Percentiles rank a stretch among this genome's conserved stretches.
phyloP scores from a whole-genome alignment of 495 filamentous ascomycete genomes.

The Ascodesmis nigricans region DNA sequence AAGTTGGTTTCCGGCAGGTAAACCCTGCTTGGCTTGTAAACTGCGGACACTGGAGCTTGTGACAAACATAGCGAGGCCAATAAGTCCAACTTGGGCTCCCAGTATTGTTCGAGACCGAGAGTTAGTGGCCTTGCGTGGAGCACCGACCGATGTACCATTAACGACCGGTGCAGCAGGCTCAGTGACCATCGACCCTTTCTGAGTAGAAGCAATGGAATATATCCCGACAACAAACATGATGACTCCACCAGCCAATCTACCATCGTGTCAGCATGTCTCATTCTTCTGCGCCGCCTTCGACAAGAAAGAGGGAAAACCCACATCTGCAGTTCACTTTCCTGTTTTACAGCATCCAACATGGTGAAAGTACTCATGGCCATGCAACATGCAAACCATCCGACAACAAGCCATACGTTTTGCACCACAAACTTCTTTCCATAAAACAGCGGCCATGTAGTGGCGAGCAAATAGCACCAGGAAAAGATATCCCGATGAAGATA shows the following conservation, averaged over 20 bases:
- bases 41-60: slow-evolving; percentile 64
- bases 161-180: slow-evolving; percentile 20
- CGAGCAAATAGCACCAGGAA: slow-evolving; percentile 55
- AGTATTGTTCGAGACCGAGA: no score
- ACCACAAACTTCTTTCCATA: slow-evolving; percentile 53
- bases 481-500: slow-evolving; percentile 83
- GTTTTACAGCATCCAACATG: slow-evolving; percentile 63
- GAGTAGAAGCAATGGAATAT: no score
- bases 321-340: slow-evolving; percentile 59
- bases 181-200: no score
- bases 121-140: no score
- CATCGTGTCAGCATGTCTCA: slow-evolving; percentile 19
- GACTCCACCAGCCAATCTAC: slow-evolving; percentile 49
- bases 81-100: slow-evolving; percentile 40
- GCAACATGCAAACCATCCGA: slow-evolving; percentile 57
- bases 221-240: slow-evolving; percentile 56
- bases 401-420: slow-evolving; percentile 37
- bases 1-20: slow-evolving; percentile 75
- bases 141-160: no score
- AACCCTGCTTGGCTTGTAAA: slow-evolving; percentile 62
- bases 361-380: slow-evolving; percentile 77
- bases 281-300: not conserved
- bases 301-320: slow-evolving; percentile 24
- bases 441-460: slow-evolving; percentile 51
- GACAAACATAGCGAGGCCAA: slow-evolving; percentile 61